Conservation (phyloP, 176 grass and related monocot genomes). For the Melocanna baccifera region DNA sequence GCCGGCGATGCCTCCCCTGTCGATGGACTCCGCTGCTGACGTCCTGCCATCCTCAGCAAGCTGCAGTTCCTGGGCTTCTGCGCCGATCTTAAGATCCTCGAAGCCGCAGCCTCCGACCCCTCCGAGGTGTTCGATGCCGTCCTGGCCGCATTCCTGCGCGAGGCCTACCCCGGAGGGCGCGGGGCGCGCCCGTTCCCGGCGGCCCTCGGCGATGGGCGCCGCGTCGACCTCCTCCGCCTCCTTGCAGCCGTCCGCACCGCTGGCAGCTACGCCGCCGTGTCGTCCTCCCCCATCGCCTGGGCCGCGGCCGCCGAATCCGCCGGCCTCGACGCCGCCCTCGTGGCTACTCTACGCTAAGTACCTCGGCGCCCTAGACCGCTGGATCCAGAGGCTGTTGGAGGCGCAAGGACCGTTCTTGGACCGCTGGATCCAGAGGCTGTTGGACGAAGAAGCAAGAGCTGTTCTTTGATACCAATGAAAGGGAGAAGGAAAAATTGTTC, state of each 20-base stretch:
- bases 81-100: conserved; percentile 27
- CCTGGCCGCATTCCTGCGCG: conserved; percentile 42
- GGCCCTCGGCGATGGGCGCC: conserved; percentile 30
- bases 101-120: conserved; percentile 20
- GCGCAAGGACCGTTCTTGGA: conserved; percentile 37
- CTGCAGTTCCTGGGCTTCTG: conserved; percentile 59
- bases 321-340: conserved; percentile 29
- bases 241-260: conserved; percentile 37
- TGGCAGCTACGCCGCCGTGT: conserved; percentile 36
- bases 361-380: conserved; percentile 44
- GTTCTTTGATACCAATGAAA: conserved; percentile 19
- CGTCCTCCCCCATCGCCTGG: conserved; percentile 29
- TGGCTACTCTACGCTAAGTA: conserved; percentile 54
- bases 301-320: conserved; percentile 35
- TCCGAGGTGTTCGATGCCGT: conserved; percentile 53
- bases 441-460: background rate
- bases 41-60: conserved; percentile 51
- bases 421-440: conserved; percentile 38
- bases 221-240: conserved; percentile 51
- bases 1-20: conserved; percentile 7
- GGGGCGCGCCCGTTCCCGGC: conserved; percentile 43
- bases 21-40: conserved; percentile 24
- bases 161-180: conserved; percentile 35
- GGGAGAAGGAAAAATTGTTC: conserved; percentile 12
- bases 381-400: conserved; percentile 39